A percentile compares a stretch with the other conserved stretches of the same genome.
Evolutionary conservation across 1,284 basidiomycete species (phyloP).

Genomic region (Pseudomicrostroma phylloplanum): DNA sequence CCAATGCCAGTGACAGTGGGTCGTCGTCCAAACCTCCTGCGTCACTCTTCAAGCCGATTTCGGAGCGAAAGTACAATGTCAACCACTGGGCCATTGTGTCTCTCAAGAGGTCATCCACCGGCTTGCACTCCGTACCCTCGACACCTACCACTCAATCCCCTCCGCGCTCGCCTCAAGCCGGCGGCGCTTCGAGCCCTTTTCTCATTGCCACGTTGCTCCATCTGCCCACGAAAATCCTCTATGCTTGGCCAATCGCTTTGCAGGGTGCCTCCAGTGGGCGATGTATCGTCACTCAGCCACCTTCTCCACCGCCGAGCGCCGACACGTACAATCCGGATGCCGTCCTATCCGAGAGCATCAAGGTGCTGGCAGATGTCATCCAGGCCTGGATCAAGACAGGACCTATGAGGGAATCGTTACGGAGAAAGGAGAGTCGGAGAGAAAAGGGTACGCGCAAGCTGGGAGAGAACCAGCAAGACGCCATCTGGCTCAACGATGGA

Average conservation of each 20-base stretch:
- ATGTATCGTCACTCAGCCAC: slow-evolving; percentile 2
- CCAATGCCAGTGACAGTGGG: too few species aligned
- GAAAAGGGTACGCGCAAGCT: slow-evolving; percentile 3
- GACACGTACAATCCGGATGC: neutral
- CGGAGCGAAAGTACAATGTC: neutral
- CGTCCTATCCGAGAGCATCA: slow-evolving; percentile 6
- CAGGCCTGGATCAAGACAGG: slow-evolving; percentile 8
- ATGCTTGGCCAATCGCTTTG: slow-evolving; percentile 7
- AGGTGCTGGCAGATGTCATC: slow-evolving; percentile 5
- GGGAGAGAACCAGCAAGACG: slow-evolving; percentile 5
- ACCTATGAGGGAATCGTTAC: slow-evolving; percentile 3
- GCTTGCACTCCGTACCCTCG: neutral
- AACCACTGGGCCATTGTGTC: slow-evolving; percentile 1
- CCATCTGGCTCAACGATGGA: slow-evolving; percentile 8
- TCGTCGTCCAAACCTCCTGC: too few species aligned
- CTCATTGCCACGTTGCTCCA: slow-evolving; percentile 2
- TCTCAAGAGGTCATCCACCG: neutral
- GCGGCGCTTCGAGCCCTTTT: neutral
- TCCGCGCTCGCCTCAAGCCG: neutral
- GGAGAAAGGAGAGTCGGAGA: neutral
- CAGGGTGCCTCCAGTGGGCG: neutral
- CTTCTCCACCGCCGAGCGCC: neutral
- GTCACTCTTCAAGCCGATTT: neutral
- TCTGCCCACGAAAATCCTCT: neutral
- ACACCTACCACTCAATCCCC: neutral